These are phyloP conservation scores for Groenewaldozyma auringiensis DNA, from an alignment of 1,139 yeast genomes.

Conservation along the genomic window DNA sequence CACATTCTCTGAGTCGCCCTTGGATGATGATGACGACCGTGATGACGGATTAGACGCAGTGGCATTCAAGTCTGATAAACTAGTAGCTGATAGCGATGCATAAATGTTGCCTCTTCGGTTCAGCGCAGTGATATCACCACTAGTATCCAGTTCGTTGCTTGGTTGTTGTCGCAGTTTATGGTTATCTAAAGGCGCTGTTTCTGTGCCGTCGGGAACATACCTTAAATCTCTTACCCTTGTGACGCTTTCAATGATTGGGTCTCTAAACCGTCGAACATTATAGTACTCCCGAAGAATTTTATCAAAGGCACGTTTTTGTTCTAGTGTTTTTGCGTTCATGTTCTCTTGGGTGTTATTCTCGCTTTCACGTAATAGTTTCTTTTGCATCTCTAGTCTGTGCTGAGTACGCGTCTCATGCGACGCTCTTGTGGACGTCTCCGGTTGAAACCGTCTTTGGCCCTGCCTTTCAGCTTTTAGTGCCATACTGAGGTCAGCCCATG, in stretches of 20 bases:
- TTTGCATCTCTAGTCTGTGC: constrained; percentile 72
- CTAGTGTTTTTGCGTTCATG: constrained; percentile 24
- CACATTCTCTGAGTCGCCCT: not conserved
- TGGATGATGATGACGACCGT: too few species aligned
- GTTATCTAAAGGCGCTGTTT: constrained; percentile 7
- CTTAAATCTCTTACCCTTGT: constrained; percentile 32
- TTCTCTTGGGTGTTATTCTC: not conserved
- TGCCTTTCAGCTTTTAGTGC: not conserved
- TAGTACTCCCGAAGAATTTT: constrained; percentile 65
- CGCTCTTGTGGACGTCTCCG: not conserved
- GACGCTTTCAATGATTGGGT: constrained; percentile 61
- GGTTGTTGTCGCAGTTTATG: not conserved
- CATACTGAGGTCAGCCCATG: constrained; percentile 17
- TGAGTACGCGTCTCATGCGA: constrained; percentile 57
- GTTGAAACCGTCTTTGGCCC: not conserved
- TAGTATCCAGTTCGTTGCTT: not conserved
- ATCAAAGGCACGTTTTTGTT: constrained; percentile 67
- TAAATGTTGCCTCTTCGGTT: not conserved
- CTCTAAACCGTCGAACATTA: constrained; percentile 58
- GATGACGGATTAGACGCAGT: not conserved
- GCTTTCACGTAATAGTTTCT: constrained; percentile 47
- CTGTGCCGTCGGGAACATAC: not conserved
- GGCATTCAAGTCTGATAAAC: constrained; percentile 3
- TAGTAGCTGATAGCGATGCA: constrained; percentile 18
- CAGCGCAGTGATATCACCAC: not conserved